Evolutionary conservation across 306 rosid genomes (phyloP), one percentile per base, ranked within the genome.

Genomic region (Prunus armeniaca): DNA sequence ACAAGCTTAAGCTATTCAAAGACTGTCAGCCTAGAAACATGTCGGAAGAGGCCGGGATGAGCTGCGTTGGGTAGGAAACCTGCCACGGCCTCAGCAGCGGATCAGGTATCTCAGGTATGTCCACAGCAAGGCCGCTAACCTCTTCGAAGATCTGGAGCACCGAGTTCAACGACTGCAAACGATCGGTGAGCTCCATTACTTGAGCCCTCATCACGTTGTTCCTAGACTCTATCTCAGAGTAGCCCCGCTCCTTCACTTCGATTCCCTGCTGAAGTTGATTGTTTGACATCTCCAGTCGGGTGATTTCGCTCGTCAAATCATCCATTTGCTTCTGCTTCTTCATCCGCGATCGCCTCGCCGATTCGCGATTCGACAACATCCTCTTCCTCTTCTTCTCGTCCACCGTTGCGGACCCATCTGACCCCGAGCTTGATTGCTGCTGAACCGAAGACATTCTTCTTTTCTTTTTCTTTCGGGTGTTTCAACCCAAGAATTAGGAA

Each of bases 331-430:
- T 92, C 91, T 95, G 99, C 87, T 95, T 95, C 85, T 86, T 91
- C 93, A 89, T 82, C 83, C 99, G 71, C 6, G 99, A 95, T 5
- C 98, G 89, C 76, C 99, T 69, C 1, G 99, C 99, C 7, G 97
- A 95, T 82, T 95, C 99, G 4, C 99, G 88, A 69, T 95, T 95
- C 12, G 99, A 95, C 38, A 78, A 72, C 98, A 95, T 95, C 83
- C 97, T 85, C 92, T 92, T 95, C 88, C 97, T 82, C 87, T 95
- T 95, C 85, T 89, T 81, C 64, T 95, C 97, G 76, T 95, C 97
- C 71, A 87, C 72, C 73, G 41, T 9, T 2, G 63, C 85, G 14
- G 78, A 76, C 4, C 84, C 92, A 22, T 90, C 94, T 0, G 98
- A 92, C 65, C 98, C 97, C 0, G 93, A 88, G 73, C 97, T 90